Conservation (phyloP, 176 grass and related monocot genomes). For the Elaeis guineensis region DNA sequence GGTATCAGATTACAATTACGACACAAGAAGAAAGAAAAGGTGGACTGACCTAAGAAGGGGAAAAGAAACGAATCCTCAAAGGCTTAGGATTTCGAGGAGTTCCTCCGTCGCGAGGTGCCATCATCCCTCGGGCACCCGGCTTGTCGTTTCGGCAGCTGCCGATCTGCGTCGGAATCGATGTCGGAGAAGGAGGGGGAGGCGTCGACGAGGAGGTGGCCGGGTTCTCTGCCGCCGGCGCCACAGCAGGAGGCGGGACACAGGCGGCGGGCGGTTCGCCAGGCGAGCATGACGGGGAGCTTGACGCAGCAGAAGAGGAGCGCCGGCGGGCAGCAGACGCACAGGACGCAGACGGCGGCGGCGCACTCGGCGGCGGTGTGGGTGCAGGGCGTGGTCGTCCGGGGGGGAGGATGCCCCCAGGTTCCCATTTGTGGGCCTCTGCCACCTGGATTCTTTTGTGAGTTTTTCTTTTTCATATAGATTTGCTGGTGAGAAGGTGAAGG, state of each 20-base stretch:
- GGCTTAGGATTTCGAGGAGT: too few relatives aligned
- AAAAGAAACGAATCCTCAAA: too few relatives aligned
- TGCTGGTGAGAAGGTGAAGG: too few relatives aligned
- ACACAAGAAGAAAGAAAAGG: too few relatives aligned
- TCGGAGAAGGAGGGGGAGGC: conserved; percentile 53
- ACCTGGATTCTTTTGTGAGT: too few relatives aligned
- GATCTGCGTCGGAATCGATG: conserved; percentile 26
- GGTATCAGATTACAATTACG: too few relatives aligned
- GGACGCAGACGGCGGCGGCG: conserved; percentile 39
- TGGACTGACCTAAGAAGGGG: too few relatives aligned
- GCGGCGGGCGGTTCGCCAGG: conserved; percentile 27
- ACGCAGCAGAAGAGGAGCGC: conserved; percentile 46
- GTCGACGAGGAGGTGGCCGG: conserved; percentile 14
- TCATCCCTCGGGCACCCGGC: too few relatives aligned
- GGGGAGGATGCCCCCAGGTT: too few relatives aligned
- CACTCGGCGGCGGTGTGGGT: conserved; percentile 45
- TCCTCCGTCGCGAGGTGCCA: too few relatives aligned
- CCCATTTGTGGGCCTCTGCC: too few relatives aligned
- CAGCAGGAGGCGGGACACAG: neutral
- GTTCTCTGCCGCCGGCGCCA: conserved; percentile 1
- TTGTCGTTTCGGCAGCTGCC: neutral
- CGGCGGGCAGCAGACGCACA: conserved; percentile 65
- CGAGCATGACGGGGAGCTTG: conserved; percentile 41
- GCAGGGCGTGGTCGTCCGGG: neutral
- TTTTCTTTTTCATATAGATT: too few relatives aligned